Conservation (phyloP, 2,329 filamentous ascomycete genomes). For the Fusarium chlamydosporum region DNA sequence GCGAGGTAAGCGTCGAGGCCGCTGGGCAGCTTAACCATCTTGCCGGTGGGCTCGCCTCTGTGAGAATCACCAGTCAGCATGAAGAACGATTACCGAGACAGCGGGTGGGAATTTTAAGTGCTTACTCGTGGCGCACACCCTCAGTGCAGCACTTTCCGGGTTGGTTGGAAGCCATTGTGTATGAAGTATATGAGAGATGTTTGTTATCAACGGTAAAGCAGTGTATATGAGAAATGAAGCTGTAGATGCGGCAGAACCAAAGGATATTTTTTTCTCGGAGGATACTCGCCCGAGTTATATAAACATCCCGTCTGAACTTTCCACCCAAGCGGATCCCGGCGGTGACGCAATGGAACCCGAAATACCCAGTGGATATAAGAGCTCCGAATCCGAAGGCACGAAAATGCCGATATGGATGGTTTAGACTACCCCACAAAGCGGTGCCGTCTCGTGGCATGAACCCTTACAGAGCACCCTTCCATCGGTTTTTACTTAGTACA, state of each 20-base stretch:
- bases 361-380: background rate
- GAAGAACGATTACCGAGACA: background rate
- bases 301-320: conserved; percentile 1
- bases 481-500: too few species aligned
- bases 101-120: background rate
- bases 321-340: conserved; percentile 17
- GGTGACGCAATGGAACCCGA: conserved; percentile 44
- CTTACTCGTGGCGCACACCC: conserved; percentile 68
- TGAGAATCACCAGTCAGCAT: conserved; percentile 2
- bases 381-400: background rate
- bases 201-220: background rate
- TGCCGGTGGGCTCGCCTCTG: conserved; percentile 65
- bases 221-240: background rate
- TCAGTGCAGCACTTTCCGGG: conserved; percentile 67
- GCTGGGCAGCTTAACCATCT: conserved; percentile 61
- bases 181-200: background rate
- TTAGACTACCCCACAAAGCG: conserved; percentile 9
- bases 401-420: conserved; percentile 2
- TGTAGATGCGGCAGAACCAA: background rate
- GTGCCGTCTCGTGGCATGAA: conserved; percentile 25
- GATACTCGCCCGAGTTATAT: conserved; percentile 29
- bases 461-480: conserved; percentile 3
- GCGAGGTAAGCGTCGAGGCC: conserved; percentile 67
- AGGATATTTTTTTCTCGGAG: conserved; percentile 1
- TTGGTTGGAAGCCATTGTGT: conserved; percentile 67